These are phyloP conservation scores for Lecanicillium sp. DNA, from an alignment of 2,329 filamentous ascomycete genomes.

Conservation along the genomic window DNA sequence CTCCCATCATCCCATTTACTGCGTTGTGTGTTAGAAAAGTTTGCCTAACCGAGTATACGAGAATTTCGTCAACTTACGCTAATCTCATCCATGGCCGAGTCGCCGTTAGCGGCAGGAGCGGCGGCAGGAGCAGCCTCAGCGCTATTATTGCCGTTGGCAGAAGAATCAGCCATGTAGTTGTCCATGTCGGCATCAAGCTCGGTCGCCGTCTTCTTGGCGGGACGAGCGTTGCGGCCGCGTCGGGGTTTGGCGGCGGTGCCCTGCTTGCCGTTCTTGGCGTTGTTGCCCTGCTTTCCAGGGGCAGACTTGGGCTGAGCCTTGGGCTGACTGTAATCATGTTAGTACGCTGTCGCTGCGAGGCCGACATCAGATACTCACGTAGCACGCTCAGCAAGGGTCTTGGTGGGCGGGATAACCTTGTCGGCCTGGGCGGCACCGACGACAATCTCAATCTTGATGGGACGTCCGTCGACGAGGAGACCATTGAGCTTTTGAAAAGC, in stretches of 20 bases:
- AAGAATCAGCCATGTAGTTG: conserved; percentile 69
- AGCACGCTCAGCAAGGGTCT: conserved; percentile 78
- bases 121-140: conserved; percentile 41
- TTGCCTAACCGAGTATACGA: background rate
- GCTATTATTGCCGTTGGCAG: conserved; percentile 38
- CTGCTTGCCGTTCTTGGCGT: conserved; percentile 35
- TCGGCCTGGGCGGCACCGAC: conserved; percentile 70
- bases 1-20: conserved; percentile 2
- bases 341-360: conserved; percentile 1
- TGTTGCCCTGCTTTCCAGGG: conserved; percentile 63
- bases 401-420: conserved; percentile 56
- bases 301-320: conserved; percentile 79
- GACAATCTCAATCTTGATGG: conserved; percentile 95
- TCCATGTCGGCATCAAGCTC: conserved; percentile 97
- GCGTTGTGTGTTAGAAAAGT: background rate
- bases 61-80: conserved; percentile 29
- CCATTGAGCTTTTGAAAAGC: conserved; percentile 82
- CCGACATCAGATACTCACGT: conserved; percentile 26
- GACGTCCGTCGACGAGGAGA: conserved; percentile 79
- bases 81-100: conserved; percentile 63
- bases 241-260: conserved; percentile 37
- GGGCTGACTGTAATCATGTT: conserved; percentile 35
- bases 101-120: conserved; percentile 43
- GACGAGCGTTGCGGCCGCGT: conserved; percentile 54
- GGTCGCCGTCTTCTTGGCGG: conserved; percentile 82